Evolutionary conservation across 148 eudicot species (phyloP), one percentile per base, ranked within the genome.

Genomic region (Cornus kousa): DNA sequence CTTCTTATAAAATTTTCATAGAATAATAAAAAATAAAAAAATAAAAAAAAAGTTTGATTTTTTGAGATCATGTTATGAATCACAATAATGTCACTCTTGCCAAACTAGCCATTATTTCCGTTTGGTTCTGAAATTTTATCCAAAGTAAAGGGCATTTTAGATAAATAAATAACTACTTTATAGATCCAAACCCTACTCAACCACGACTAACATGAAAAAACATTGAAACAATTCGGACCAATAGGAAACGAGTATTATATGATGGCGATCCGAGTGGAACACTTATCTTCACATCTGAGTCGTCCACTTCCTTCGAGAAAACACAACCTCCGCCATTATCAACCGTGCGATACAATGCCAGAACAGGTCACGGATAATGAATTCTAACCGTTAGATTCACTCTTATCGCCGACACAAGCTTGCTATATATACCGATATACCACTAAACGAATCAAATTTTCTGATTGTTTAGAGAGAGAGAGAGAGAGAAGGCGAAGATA

Each of bases 321-420:
- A 80, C 91, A 91, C 95, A 89, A 68, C 3, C 0, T 28, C 12
- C 50, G 1, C 16, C 48, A 80, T 67, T 64, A 0, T 0, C 0
- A 9, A 62, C 87, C 91, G 92, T 89, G 66, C 67, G 91, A 91
- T 91, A 10, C 16, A 7, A 9, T 35, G 7, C 16, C 12, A 7
- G 7, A 37, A 74, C 73, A 81, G 79, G 87, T 86, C 90, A 82
- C 78, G 83, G 87, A 89, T 82, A 39, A 22, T 46, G 3, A 70
- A 73, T 80, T 19, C 10, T 17, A 39, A 71, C 89, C 90, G 92
- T 90, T 7, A 65, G 82, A 90, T 80, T 23, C 0, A 5, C 53
- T 9, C 50, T 46, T 7, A 7, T 67, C 20, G 68, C 69, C 64
- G 71, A 77, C 74, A n/a, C 50, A 35, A 20, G 12, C 23, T 5